These are phyloP conservation scores for Fraxinus americana DNA, from an alignment of 257 asterid species.

Conservation along the genomic window DNA sequence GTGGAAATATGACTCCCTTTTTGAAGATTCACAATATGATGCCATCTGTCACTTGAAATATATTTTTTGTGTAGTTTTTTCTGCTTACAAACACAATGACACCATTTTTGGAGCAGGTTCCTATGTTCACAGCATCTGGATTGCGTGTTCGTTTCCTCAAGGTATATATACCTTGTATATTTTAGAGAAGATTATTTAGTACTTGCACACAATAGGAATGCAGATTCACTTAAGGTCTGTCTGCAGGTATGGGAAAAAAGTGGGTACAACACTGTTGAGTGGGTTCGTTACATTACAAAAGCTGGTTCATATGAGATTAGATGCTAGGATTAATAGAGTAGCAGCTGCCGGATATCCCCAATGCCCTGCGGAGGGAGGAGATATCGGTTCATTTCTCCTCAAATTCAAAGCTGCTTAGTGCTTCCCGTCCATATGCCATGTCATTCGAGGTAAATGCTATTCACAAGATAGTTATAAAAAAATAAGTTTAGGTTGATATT, in stretches of 20 bases:
- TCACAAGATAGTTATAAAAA: constrained; percentile 22
- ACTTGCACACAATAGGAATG: constrained; percentile 11
- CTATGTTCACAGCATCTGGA: constrained; percentile 99
- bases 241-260: constrained; percentile 99
- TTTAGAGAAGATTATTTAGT: not conserved
- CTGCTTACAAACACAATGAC: not conserved
- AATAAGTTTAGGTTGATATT: not conserved
- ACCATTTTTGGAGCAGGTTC: constrained; percentile 65
- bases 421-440: constrained; percentile 19
- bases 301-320: constrained; percentile 98
- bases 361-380: constrained; percentile 19
- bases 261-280: constrained; percentile 97
- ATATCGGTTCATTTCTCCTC: constrained; percentile 7
- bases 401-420: constrained; percentile 11
- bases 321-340: constrained; percentile 47
- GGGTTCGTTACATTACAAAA: constrained; percentile 99
- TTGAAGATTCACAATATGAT: not conserved
- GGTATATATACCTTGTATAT: constrained; percentile 46
- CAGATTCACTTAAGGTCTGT: constrained; percentile 16
- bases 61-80: too few relatives aligned
- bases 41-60: not conserved
- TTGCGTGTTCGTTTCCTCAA: constrained; percentile 95
- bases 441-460: constrained; percentile 24
- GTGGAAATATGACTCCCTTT: too few relatives aligned
- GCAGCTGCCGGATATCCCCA: constrained; percentile 13